Percentiles rank a stretch among this genome's conserved stretches.
Evolutionary conservation across 495 filamentous ascomycete genomes (phyloP).

Genomic region (Trichodelitschia bisporula): DNA sequence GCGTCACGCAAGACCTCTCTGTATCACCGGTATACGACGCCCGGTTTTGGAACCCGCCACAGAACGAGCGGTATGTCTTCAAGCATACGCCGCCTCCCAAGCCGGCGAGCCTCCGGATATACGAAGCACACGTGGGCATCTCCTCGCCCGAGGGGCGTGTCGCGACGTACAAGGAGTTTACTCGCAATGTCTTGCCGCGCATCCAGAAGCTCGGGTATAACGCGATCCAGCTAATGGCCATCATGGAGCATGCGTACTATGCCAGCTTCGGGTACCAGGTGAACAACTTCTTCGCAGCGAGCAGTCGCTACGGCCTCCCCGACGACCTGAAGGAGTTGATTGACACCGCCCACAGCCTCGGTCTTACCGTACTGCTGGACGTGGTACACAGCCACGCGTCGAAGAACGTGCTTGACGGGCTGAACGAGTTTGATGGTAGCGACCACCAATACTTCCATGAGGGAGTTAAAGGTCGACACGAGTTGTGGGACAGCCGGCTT

Average conservation of each 20-base stretch:
- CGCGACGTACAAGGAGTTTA: slow-evolving; percentile 93
- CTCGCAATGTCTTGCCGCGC: slow-evolving; percentile 66
- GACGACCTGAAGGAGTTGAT: slow-evolving; percentile 94
- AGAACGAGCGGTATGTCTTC: slow-evolving; percentile 49
- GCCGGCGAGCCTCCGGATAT: slow-evolving; percentile 67
- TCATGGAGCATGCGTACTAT: slow-evolving; percentile 99
- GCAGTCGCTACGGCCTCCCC: slow-evolving; percentile 79
- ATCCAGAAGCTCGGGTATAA: slow-evolving; percentile 89
- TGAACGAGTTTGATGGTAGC: slow-evolving; percentile 85
- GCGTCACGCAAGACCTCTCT: slow-evolving; percentile 74
- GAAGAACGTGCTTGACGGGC: slow-evolving; percentile 82
- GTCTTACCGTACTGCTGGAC: slow-evolving; percentile 77
- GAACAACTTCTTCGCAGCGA: slow-evolving; percentile 95
- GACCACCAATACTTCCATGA: slow-evolving; percentile 92
- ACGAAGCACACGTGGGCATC: slow-evolving; percentile 95
- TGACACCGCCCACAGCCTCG: slow-evolving; percentile 81
- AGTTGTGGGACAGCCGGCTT: slow-evolving; percentile 82
- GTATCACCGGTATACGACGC: slow-evolving; percentile 84
- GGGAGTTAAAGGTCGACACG: slow-evolving; percentile 60
- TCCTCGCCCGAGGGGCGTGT: slow-evolving; percentile 75
- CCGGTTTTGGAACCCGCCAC: slow-evolving; percentile 87
- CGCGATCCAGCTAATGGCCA: slow-evolving; percentile 92
- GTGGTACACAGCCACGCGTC: slow-evolving; percentile 95
- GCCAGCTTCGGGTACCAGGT: slow-evolving; percentile 97
- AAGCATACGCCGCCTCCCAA: slow-evolving; percentile 63